Evolutionary conservation across 2,329 filamentous ascomycete species (phyloP), one percentile per base, ranked within the genome.

Genomic region (Clonostachys rosea): DNA sequence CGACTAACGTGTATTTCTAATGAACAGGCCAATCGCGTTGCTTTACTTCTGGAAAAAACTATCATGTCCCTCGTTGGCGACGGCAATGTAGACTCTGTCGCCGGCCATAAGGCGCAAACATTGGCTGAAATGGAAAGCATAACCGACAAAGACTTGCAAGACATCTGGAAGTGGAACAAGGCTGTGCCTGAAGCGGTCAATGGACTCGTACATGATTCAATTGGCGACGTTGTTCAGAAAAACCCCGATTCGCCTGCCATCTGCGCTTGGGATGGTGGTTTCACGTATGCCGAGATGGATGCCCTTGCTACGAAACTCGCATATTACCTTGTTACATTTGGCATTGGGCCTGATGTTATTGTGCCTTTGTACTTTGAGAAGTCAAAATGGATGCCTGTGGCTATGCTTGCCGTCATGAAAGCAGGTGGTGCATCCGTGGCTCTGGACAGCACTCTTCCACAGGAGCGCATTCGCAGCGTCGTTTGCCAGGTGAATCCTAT

Each of bases 211-310:
- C 44, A 45, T 37, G 34, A 40, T 11, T 3, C 40, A 20, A 37
- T 45, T 6, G 20, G 16, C 16, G 35, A 40, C 10, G 9, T 11
- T 9, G 44, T 30, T 20, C 16, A 40, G 16, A 34, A 17, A 5
- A 33, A 20, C 18, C 68, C 70, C 1, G 47, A 54, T 14, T 56
- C 59, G 14, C 52, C 57, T 5, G 57, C 58, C n/a, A 49, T 60
- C 10, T 42, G 47, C 18, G 49, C 53, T 1, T 60, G 58, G 58
- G 58, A 60, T 45, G 54, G 53, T 9, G 7, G 36, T 3, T 47
- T 56, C 13, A 56, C 57, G 2, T 59, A 57, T 48, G 43, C 44
- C 2, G 47, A 64, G 5, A 46, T 66, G 6, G 46, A 58, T 2
- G 39, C 44, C 0, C 36, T 13, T 16, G 18, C 33, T 20, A 18